Evolutionary conservation across 75 land plant species (phyloP), one percentile per base, ranked within the genome.

Genomic region (Gnetum montanum): DNA sequence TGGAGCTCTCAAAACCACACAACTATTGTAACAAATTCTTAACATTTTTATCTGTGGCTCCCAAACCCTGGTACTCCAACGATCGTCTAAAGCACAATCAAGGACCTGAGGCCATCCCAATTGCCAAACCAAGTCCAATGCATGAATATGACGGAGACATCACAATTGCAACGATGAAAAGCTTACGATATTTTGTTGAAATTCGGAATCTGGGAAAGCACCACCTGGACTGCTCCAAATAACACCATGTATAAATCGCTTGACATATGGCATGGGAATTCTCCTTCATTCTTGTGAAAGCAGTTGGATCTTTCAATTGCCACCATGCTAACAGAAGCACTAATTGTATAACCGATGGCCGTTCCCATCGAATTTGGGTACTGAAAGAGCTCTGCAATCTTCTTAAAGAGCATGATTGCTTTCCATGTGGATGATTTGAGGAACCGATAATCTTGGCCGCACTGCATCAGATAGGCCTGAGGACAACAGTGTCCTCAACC

Each of bases 291-390:
- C 22, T 29, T n/a, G 19, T 62, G 67, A 30, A 65, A 65, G 33
- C 67, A 65, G 66, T 65, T 7, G 1, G 67, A 65, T 43, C 67
- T n/a, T 16, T 34, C 64, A 18, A 65, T 62, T 16, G 67, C 67
- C 67, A 62, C 73, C 76, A 78, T 74, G 67, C 90, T 85, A 4
- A 75, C 66, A 1, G 90, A 74, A 16, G 90, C 67, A 27, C 82
- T 76, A 45, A 85, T 78, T 19, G 90, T 85, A 40, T 85, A 82
- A 16, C 86, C 86, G 57, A 85, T 82, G 8, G 86, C 69, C 7
- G 86, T 77, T 16, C 87, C 87, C 54, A 82, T 49, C 29, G 83
- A 50, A 41, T 79, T 86, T 10, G 61, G 33, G 61, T 86, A 82
- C 57, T 86, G 90, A n/a, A 78, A 51, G 90, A 93, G 60, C 66